Percentiles rank a stretch among this genome's conserved stretches.
phyloP scores from a whole-genome alignment of 345 rosid genomes.

The Anastatica hierochuntica region DNA sequence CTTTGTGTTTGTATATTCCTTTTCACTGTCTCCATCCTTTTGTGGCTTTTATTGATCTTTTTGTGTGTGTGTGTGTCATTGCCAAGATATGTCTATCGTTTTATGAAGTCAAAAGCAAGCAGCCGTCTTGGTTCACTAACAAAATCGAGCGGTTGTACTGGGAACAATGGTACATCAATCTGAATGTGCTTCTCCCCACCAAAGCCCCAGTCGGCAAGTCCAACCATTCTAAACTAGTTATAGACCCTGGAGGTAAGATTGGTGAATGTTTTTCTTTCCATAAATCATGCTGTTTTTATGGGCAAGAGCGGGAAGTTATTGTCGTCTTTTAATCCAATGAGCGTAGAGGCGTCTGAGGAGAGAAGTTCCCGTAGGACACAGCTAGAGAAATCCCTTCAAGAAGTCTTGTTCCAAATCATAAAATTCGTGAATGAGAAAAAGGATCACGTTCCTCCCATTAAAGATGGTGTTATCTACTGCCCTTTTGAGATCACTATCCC shows the following conservation, averaged over 20 bases:
- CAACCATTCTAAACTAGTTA: conserved; percentile 46
- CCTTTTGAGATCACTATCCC: conserved; percentile 79
- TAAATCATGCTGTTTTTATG: not conserved
- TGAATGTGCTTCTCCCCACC: conserved; percentile 66
- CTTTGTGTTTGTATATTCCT: not conserved
- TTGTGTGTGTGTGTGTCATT: not conserved
- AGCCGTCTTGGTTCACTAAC: conserved; percentile 72
- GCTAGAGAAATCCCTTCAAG: conserved; percentile 71
- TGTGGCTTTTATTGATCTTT: not conserved
- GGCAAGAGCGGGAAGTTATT: conserved; percentile 11
- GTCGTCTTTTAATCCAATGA: not conserved
- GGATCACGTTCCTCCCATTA: conserved; percentile 85
- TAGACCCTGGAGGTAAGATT: conserved; percentile 60
- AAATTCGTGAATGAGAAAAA: conserved; percentile 91
- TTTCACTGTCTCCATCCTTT: not conserved
- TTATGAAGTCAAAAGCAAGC: conserved; percentile 85
- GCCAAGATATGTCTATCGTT: conserved; percentile 91
- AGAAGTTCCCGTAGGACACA: conserved; percentile 55
- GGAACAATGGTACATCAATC: conserved; percentile 92
- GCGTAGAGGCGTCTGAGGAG: conserved; percentile 51
- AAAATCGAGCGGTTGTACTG: conserved; percentile 59
- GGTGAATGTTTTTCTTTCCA: not conserved
- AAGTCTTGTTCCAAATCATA: conserved; percentile 82
- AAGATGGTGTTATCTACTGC: conserved; percentile 64
- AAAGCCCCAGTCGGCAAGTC: conserved; percentile 48